Base-by-base conservation (phyloP, 768 basidiomycete genomes). In the Crucibulum laeve region DNA sequence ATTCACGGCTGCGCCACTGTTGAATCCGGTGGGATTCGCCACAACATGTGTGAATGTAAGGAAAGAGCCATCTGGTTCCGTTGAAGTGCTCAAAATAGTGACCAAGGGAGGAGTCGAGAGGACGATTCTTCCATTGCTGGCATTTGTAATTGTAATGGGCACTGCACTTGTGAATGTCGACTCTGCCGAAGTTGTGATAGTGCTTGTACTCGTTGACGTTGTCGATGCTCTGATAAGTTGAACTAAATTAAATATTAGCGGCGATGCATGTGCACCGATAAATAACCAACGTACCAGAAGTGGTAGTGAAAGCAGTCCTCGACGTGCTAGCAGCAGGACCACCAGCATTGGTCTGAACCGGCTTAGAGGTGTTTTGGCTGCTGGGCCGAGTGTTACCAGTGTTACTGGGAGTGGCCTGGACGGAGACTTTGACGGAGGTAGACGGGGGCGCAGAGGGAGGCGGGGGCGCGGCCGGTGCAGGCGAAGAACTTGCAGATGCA, bases 21-120 rank as follows among this genome's bases (percentile, higher is more conserved):
- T 58, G 25, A 59, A 51, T 10, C 58, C 61, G 17, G 69, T 61
- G 37, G 72, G 76, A 54, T 79, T 80, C 4, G 77, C 74, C 19
- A 77, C 64, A 28, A 79, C 63, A 39, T 77, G 71, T 1, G 81
- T 82, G 44, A 68, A 57, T 2, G 77, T 79, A 15, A 72, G 58
- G 18, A 70, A 51, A 15, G 56, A 53, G 6, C 79, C 76, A 49
- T 75, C 62, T 5, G 71, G 47, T 44, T 64, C 62, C 14, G 71
- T 74, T 2, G 74, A 72, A 4, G 75, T 70, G 24, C 63, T 72
- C 35, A 69, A 48, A 18, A 73, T 60, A 3, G 78, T 77, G 23
- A 79, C 61, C 14, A 75, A 47, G 5, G 74, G 59, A 8, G 76
- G 77, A 1, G 71, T 67, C 0, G 67, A 66, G 25, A 73, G 50